Evolutionary conservation across 148 eudicot species (phyloP).

Genomic region (Diospyros lotus): DNA sequence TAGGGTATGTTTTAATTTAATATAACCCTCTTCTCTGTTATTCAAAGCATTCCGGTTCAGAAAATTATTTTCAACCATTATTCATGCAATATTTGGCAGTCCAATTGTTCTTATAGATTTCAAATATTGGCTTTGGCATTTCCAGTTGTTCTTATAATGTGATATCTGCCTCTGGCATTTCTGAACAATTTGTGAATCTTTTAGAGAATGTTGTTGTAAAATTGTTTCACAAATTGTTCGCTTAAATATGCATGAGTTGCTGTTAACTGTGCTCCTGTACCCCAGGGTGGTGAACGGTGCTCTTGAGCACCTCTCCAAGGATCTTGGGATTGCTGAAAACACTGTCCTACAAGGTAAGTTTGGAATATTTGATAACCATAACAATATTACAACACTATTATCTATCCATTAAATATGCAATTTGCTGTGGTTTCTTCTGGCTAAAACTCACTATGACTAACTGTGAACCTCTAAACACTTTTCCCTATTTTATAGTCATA

Average conservation of each 20-base stretch:
- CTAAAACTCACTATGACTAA: conserved; percentile 1
- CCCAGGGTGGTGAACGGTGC: conserved; percentile 98
- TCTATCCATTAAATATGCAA: no score
- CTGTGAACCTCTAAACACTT: not conserved
- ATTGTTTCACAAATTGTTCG: not conserved
- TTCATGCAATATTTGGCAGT: not conserved
- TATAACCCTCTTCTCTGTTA: not conserved
- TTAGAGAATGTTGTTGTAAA: not conserved
- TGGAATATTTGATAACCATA: not conserved
- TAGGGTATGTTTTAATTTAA: conserved; percentile 54
- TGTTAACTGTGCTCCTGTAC: conserved; percentile 11
- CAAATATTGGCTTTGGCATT: not conserved
- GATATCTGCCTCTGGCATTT: conserved; percentile 1
- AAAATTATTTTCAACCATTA: not conserved
- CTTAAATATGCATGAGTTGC: conserved; percentile 1
- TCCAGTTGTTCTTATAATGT: not conserved
- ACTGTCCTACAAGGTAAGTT: conserved; percentile 85
- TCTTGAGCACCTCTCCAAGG: conserved; percentile 79
- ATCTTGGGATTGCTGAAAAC: conserved; percentile 86
- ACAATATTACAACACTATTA: no score
- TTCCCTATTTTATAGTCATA: not conserved
- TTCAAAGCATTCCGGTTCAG: not conserved
- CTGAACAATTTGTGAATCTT: not conserved
- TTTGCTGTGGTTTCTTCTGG: conserved; percentile 1
- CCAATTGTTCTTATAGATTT: not conserved